Evolutionary conservation across 2,329 filamentous ascomycete species (phyloP).

Genomic region (Lecanicillium sp.): DNA sequence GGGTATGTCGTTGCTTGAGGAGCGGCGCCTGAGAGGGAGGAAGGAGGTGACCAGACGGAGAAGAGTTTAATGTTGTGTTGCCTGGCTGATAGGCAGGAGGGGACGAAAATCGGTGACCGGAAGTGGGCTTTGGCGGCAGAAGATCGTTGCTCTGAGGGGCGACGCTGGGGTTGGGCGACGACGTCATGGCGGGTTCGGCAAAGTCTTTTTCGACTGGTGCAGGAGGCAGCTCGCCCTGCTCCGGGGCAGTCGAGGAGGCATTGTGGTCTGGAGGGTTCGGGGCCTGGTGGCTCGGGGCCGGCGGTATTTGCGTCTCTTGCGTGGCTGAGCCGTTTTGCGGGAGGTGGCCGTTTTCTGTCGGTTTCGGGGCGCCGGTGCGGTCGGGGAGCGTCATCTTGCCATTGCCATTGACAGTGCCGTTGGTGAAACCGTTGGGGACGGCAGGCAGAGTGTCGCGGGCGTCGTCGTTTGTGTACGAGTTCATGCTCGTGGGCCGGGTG

Average conservation of each 20-base stretch:
- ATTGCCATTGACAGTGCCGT: too few relatives aligned
- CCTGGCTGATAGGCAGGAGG: conserved; percentile 34
- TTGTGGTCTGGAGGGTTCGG: neutral
- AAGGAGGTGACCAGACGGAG: conserved; percentile 47
- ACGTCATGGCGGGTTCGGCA: neutral
- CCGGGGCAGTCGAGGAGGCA: neutral
- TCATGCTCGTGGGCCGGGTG: conserved; percentile 48
- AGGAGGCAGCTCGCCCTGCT: neutral
- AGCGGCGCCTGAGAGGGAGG: conserved; percentile 34
- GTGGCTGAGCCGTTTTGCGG: conserved; percentile 21
- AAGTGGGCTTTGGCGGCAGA: conserved; percentile 3
- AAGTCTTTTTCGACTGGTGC: conserved; percentile 4
- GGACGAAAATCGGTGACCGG: conserved; percentile 13
- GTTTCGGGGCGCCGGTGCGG: neutral
- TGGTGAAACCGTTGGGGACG: conserved; percentile 4
- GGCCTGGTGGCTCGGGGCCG: conserved; percentile 4
- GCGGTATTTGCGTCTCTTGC: conserved; percentile 2
- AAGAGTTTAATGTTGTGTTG: conserved; percentile 31
- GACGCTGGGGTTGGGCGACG: conserved; percentile 23
- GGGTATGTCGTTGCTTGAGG: conserved; percentile 76
- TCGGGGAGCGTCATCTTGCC: conserved; percentile 13
- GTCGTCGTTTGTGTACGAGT: conserved; percentile 47
- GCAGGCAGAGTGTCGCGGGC: conserved; percentile 12
- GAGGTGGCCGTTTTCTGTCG: neutral
- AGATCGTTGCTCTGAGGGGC: conserved; percentile 21